Conservation (phyloP, 441 rosid species). For the Syzygium malaccense region DNA sequence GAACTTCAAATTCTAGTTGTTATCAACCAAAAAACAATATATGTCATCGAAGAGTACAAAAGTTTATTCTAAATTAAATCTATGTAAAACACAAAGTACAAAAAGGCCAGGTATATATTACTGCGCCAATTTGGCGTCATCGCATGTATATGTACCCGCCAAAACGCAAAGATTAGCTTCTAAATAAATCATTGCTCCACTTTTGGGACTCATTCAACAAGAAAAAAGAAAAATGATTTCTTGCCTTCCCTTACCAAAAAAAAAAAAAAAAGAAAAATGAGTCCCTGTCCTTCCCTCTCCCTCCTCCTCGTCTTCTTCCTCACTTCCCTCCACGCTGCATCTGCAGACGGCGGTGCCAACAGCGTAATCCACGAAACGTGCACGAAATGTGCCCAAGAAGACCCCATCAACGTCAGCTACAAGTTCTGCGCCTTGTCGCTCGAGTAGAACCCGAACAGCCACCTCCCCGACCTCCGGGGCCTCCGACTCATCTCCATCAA, state of each 20-base stretch:
- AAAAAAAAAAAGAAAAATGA: conserved; percentile 7
- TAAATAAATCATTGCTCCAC: neutral
- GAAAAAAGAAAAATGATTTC: conserved; percentile 4
- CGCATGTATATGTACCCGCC: neutral
- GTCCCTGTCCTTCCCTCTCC: neutral
- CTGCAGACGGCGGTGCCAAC: too few species aligned
- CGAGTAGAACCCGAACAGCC: too few species aligned
- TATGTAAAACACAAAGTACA: neutral
- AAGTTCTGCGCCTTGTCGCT: too few species aligned
- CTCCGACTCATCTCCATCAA: conserved; percentile 48
- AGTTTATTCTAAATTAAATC: neutral
- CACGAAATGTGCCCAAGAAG: too few species aligned
- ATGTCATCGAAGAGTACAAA: neutral
- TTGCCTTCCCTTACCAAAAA: neutral
- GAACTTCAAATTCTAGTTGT: neutral
- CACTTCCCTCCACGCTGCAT: neutral
- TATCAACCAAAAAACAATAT: neutral
- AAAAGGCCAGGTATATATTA: neutral
- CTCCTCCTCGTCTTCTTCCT: conserved; percentile 7
- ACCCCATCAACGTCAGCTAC: too few species aligned
- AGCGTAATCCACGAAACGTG: too few species aligned
- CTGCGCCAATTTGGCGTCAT: neutral
- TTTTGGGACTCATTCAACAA: neutral
- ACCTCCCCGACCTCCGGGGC: conserved; percentile 16
- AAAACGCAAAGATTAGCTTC: neutral